Conservation (phyloP, 1,139 yeast genomes). For the Lizanozyma gosingica region DNA sequence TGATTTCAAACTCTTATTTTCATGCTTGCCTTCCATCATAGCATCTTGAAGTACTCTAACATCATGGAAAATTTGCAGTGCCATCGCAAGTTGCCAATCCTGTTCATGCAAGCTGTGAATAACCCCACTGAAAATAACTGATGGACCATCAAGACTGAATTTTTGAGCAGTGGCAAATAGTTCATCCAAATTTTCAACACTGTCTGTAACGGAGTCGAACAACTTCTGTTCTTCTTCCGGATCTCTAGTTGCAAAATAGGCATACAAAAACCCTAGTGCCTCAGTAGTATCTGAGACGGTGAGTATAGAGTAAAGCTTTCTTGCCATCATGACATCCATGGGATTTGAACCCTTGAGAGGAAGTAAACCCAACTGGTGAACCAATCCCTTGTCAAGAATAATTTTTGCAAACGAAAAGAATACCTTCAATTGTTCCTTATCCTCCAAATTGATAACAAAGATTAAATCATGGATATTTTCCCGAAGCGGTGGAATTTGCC, state of each 20-base stretch:
- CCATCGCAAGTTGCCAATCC: slow-evolving; percentile 32
- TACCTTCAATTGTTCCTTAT: slow-evolving; percentile 37
- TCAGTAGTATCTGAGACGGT: slow-evolving; percentile 24
- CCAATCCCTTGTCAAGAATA: slow-evolving; percentile 49
- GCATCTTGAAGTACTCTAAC: slow-evolving; percentile 16
- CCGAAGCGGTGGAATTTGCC: slow-evolving; percentile 58
- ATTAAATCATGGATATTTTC: slow-evolving; percentile 74
- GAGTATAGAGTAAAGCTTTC: slow-evolving; percentile 25
- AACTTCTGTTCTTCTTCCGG: slow-evolving; percentile 19
- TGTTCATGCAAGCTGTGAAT: slow-evolving; percentile 32
- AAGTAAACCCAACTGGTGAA: slow-evolving; percentile 75
- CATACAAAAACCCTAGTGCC: slow-evolving; percentile 34
- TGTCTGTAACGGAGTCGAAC: slow-evolving; percentile 13
- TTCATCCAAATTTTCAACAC: slow-evolving; percentile 9
- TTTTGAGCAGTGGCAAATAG: slow-evolving; percentile 7
- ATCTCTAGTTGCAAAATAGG: slow-evolving; percentile 20
- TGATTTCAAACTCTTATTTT: slow-evolving; percentile 17
- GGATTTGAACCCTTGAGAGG: slow-evolving; percentile 40
- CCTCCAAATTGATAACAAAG: slow-evolving; percentile 58
- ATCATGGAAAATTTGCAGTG: slow-evolving; percentile 31
- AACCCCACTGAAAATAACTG: slow-evolving; percentile 68
- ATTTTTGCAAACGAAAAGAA: slow-evolving; percentile 42
- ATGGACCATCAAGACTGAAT: slow-evolving; percentile 35
- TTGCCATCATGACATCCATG: slow-evolving; percentile 21
- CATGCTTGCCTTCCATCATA: slow-evolving; percentile 14